Percentiles rank a stretch among this genome's conserved stretches.
Evolutionary conservation across 2,329 filamentous ascomycete species (phyloP).

Genomic region (Cladosporium cucumerinum): DNA sequence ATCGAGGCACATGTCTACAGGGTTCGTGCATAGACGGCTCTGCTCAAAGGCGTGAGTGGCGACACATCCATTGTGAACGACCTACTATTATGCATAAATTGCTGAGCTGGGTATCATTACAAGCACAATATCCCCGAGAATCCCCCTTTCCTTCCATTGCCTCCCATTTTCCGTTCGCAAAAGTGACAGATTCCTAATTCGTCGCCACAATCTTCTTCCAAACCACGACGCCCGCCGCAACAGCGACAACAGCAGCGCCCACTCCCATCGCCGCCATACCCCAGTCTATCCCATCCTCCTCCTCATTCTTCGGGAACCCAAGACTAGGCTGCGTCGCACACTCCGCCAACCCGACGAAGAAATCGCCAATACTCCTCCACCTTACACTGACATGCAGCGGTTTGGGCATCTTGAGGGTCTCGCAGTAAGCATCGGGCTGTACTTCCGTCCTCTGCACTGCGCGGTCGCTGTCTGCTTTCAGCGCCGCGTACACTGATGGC

Average conservation of each 20-base stretch:
- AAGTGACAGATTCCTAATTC: not conserved
- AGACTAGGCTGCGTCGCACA: slow-evolving; percentile 84
- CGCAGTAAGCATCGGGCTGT: slow-evolving; percentile 90
- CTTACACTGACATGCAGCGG: slow-evolving; percentile 92
- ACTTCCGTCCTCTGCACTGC: slow-evolving; percentile 89
- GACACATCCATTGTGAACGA: not conserved
- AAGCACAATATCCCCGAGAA: not conserved
- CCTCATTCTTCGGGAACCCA: slow-evolving; percentile 84
- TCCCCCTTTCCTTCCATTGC: not conserved
- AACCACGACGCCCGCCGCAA: slow-evolving; percentile 14
- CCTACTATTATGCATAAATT: not conserved
- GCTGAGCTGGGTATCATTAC: slow-evolving; percentile 10
- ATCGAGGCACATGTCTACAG: too few species aligned
- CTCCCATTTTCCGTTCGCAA: not conserved
- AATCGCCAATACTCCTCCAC: slow-evolving; percentile 89
- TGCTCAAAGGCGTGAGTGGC: not conserved
- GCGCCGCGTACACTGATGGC: slow-evolving; percentile 83
- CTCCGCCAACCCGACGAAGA: slow-evolving; percentile 89
- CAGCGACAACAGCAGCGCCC: slow-evolving; percentile 13
- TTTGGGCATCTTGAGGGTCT: slow-evolving; percentile 78
- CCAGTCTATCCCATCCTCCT: slow-evolving; percentile 55
- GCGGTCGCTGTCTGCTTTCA: slow-evolving; percentile 95
- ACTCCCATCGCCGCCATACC: slow-evolving; percentile 10
- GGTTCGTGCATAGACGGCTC: not conserved
- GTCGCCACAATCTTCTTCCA: slow-evolving; percentile 16